Base-by-base conservation (phyloP, 1,284 basidiomycete species). In the Peniophora sp. region DNA sequence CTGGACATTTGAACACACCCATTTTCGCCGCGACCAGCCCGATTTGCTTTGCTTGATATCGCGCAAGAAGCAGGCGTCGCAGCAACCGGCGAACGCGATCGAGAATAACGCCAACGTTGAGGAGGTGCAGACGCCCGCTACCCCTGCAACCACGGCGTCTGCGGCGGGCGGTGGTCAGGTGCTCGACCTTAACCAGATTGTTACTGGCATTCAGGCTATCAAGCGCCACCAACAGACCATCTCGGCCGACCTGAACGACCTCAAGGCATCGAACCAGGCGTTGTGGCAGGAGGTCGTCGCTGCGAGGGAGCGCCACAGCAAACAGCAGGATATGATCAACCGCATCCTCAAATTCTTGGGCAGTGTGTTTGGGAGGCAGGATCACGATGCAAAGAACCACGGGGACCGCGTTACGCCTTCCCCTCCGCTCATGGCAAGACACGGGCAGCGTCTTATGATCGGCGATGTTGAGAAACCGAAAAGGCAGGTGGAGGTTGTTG, bases 251-350 rank as follows among this genome's bases (percentile, higher is more conserved):
- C 72, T 99, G 49, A 88, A 88, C 57, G 88, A 92, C 36, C 73
- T 99, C 22, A 95, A 96, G 67, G 76, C 78, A 49, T 89, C 87
- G 10, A 97, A 98, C 63, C 85, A 94, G 59, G 74, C 87, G 37
- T 69, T 99, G 3, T 99, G 96, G 95, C 85, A 93, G 62, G 94
- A 99, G 62, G 87, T 92, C 0, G 71, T 94, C 57, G 76, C 85
- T 36, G 83, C 90, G 0, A 70, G 83, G n/a, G 82, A 88, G 57
- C 79, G 86, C 52, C 85, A 94, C 61, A 85, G 92, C 61, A 92
- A 91, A 61, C 93, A 97, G 58, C 89, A 97, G 61, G 95, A 98
- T 65, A 97, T 93, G n/a, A 94, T 98, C 63, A 94, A 97, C 63
- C 78, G 92, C 52, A 97, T 99, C 55, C 76, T 99, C 55, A 88